phyloP scores from a whole-genome alignment of 2,329 filamentous ascomycete species.

The Xylaria sp. region DNA sequence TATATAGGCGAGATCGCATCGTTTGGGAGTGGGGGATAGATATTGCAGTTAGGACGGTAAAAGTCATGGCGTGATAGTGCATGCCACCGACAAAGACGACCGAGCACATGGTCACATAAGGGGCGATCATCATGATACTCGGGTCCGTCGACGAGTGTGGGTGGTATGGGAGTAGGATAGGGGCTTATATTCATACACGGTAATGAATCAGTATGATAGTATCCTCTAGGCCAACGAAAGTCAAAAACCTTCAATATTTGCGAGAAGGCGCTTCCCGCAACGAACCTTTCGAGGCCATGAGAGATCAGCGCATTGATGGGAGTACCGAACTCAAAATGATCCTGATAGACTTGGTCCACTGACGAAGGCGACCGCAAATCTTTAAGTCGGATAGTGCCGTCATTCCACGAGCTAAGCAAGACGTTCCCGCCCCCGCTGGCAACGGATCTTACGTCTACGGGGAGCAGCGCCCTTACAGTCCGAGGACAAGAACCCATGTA shows the following conservation, averaged over 20 bases:
- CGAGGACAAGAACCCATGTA: conserved; percentile 44
- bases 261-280: conserved; percentile 58
- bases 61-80: conserved; percentile 53
- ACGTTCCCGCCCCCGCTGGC: conserved; percentile 52
- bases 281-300: conserved; percentile 61
- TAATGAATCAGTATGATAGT: conserved; percentile 60
- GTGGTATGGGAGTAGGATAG: conserved; percentile 48
- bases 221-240: conserved; percentile 60
- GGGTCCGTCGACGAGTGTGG: conserved; percentile 39
- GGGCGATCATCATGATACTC: conserved; percentile 31
- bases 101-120: conserved; percentile 50
- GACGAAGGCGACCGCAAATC: conserved; percentile 61
- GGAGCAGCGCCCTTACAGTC: conserved; percentile 59
- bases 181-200: conserved; percentile 56
- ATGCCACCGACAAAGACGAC: conserved; percentile 60
- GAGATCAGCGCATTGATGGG: conserved; percentile 59
- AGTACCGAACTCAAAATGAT: conserved; percentile 61
- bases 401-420: conserved; percentile 63
- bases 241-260: conserved; percentile 63
- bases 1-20: conserved; percentile 51
- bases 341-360: conserved; percentile 61
- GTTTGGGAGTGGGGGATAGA: conserved; percentile 53
- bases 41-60: conserved; percentile 61
- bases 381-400: conserved; percentile 61
- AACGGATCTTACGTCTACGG: conserved; percentile 51